Evolutionary conservation across 106 monocot genomes (phyloP), one percentile per base, ranked within the genome.

Genomic region (Allium cepa): DNA sequence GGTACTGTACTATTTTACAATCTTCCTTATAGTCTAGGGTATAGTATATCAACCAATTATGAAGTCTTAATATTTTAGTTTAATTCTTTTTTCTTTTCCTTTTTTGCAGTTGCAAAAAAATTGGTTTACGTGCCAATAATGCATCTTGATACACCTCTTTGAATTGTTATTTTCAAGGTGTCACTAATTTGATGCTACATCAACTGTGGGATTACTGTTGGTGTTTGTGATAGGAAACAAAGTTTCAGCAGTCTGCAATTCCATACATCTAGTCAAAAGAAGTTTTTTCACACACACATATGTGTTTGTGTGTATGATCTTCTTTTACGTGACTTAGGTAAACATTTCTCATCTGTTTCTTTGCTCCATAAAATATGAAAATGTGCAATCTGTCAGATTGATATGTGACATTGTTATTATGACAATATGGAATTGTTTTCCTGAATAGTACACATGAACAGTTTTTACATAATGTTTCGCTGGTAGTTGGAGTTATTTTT

Each of bases 111-210:
- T 13, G 62, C 4, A 47, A 17, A 10, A 27, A 58, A 16, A 11
- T 7, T 49, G 15, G 57, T 57, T 69, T 4, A 46, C 17, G 9
- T 71, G 49, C 11, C 17, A 55, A 26, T 8, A 10, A 71, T 77
- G 95, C 95, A 80, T 88, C 81, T 69, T 66, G 94, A 88, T 94
- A 94, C 90, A 72, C 84, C 87, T 79, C 77, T 80, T 88, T 84
- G 81, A 12, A 81, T 83, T 49, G 17, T 74, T 73, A 77, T 76
- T 82, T 75, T 75, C 57, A 84, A 52, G 88, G 60, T 88, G 95
- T 78, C 95, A 95, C 91, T 65, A 72, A 17, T n/a, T 58, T 73
- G 78, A 85, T 90, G 94, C 94, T 60, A 90, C 66, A 88, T 76
- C 28, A 53, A 84, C 51, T 26, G 77, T 75, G 70, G 75, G 69